Evolutionary conservation across 139 green algal genomes (phyloP).

Genomic region (Microglena sp.): DNA sequence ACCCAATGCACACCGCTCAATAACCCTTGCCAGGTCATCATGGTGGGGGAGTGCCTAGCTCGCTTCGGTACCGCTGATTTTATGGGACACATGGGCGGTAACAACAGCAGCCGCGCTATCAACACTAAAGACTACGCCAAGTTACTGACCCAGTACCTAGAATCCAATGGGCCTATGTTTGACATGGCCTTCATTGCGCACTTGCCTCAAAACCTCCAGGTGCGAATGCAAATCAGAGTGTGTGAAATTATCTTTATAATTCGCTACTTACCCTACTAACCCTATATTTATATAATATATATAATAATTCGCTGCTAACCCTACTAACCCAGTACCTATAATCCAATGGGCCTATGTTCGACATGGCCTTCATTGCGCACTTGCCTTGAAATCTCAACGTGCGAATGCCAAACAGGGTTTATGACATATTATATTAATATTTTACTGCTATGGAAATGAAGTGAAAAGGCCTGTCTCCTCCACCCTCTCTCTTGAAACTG

Average conservation of each 20-base stretch:
- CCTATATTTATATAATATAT: background rate
- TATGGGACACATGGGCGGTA: background rate
- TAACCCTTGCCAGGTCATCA: slow-evolving; percentile 4
- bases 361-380: slow-evolving; percentile 4
- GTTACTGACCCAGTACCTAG: slow-evolving; percentile 15
- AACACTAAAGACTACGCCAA: slow-evolving; percentile 17
- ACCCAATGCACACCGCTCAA: no score
- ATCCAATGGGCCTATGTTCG: slow-evolving; percentile 3
- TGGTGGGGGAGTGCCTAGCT: slow-evolving; percentile 13
- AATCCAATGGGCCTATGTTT: slow-evolving; percentile 7
- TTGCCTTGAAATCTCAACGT: slow-evolving; percentile 1
- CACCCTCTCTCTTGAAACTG: no score
- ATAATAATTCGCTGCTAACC: no score
- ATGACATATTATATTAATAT: background rate
- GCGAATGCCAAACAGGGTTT: background rate
- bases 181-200: slow-evolving; percentile 3
- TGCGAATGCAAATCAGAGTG: background rate
- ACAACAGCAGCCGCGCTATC: slow-evolving; percentile 9
- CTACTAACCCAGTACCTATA: slow-evolving; percentile 16
- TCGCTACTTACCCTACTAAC: background rate
- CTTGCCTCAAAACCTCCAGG: slow-evolving; percentile 6
- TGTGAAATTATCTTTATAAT: background rate
- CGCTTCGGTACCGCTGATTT: slow-evolving; percentile 13
- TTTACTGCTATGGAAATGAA: no score
- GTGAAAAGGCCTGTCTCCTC: no score